Conservation (phyloP, 2,329 filamentous ascomycete genomes). For the Aspergillus caelatus region DNA sequence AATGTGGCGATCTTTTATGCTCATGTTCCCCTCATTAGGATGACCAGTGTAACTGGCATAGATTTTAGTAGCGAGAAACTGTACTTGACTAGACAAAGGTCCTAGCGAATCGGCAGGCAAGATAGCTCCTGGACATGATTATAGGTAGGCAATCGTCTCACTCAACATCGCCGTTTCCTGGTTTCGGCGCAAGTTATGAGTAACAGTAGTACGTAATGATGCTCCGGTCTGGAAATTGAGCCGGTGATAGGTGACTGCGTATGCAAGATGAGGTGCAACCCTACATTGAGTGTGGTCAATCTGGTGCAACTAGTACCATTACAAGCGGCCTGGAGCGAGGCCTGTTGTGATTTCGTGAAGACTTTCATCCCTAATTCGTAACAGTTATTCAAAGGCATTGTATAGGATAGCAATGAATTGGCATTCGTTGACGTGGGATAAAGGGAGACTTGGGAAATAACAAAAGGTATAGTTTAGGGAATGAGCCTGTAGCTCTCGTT, state of each 20-base stretch:
- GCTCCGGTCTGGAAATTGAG: neutral
- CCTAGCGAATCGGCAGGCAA: neutral
- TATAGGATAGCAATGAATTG: neutral
- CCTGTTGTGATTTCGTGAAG: neutral
- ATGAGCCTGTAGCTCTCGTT: neutral
- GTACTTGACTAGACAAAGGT: neutral
- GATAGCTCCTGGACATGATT: neutral
- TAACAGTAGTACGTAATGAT: neutral
- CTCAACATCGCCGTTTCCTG: neutral
- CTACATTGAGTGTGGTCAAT: neutral
- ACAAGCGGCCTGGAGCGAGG: neutral
- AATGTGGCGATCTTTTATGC: neutral
- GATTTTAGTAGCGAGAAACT: neutral
- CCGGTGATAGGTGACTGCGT: neutral
- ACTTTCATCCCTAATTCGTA: neutral
- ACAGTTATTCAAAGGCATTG: neutral
- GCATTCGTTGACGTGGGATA: neutral
- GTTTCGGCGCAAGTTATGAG: neutral
- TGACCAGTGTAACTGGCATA: neutral
- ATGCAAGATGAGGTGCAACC: neutral
- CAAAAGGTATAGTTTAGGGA: neutral
- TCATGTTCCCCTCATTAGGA: neutral
- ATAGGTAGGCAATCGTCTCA: neutral
- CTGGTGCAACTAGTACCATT: neutral
- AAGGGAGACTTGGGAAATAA: neutral